These are phyloP conservation scores for Scedosporium apiospermum DNA, from an alignment of 2,329 filamentous ascomycete species.

Conservation along the genomic window DNA sequence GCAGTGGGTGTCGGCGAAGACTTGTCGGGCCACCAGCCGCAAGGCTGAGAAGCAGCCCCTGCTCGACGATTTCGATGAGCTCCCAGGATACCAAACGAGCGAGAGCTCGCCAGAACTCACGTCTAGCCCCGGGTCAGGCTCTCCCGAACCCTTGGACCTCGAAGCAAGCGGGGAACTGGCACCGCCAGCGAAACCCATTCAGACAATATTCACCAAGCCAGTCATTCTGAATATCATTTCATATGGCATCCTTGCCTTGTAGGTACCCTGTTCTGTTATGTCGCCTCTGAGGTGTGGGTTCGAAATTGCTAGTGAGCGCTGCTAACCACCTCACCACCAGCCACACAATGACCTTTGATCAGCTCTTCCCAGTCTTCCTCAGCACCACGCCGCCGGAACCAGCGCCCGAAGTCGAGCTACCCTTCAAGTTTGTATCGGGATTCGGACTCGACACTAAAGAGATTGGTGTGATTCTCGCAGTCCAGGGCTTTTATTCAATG, in stretches of 20 bases:
- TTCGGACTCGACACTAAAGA: conserved; percentile 75
- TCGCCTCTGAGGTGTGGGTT: conserved; percentile 6
- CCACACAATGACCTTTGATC: conserved; percentile 94
- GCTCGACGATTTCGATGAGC: conserved; percentile 48
- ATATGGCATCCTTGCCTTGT: conserved; percentile 92
- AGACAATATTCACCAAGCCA: conserved; percentile 68
- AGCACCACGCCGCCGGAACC: conserved; percentile 50
- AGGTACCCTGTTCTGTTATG: conserved; percentile 34
- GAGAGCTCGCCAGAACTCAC: conserved; percentile 43
- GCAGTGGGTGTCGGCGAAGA: conserved; percentile 25
- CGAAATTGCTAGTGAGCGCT: neutral
- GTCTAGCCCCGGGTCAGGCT: conserved; percentile 17
- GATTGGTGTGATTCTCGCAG: conserved; percentile 79
- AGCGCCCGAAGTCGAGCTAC: conserved; percentile 49
- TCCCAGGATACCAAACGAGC: conserved; percentile 59
- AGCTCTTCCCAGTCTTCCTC: conserved; percentile 85
- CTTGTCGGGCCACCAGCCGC: conserved; percentile 23
- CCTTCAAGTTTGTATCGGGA: conserved; percentile 83
- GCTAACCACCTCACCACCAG: conserved; percentile 33
- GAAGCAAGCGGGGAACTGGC: conserved; percentile 12
- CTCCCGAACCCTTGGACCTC: conserved; percentile 27
- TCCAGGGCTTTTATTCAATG: conserved; percentile 86
- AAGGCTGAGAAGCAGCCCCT: conserved; percentile 52
- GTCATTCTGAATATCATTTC: conserved; percentile 81
- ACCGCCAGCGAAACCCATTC: conserved; percentile 1